A percentile compares a stretch with the other conserved stretches of the same genome.
These are phyloP conservation scores for Sarocladium oryzae DNA, from an alignment of 2,329 filamentous ascomycete species.

Conservation along the genomic window DNA sequence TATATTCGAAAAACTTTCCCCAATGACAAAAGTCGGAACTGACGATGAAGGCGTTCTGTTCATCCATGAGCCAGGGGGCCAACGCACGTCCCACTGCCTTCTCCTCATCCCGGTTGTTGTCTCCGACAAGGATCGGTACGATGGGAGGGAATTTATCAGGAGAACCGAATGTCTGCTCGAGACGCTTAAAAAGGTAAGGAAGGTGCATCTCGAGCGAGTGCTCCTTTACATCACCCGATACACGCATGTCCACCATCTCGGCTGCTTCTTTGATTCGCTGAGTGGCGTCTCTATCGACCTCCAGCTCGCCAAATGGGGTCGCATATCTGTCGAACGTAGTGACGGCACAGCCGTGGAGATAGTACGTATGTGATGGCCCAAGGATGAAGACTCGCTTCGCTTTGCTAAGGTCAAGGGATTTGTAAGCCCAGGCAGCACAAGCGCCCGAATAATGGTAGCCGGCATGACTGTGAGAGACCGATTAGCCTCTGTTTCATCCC, in stretches of 20 bases:
- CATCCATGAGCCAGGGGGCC: constrained; percentile 69
- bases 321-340: constrained; percentile 64
- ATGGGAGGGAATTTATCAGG: constrained; percentile 61
- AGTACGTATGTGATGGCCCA: constrained; percentile 85
- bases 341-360: constrained; percentile 70
- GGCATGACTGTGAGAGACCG: constrained; percentile 62
- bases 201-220: constrained; percentile 97
- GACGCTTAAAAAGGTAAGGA: constrained; percentile 82
- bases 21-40: constrained; percentile 98
- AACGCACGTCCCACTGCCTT: constrained; percentile 62
- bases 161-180: constrained; percentile 43
- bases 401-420: constrained; percentile 71
- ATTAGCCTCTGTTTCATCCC: too few species aligned
- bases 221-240: constrained; percentile 66
- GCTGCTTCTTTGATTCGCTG: constrained; percentile 36
- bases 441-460: constrained; percentile 89
- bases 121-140: constrained; percentile 81
- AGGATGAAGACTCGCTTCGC: constrained; percentile 87
- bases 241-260: constrained; percentile 49
- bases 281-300: constrained; percentile 54
- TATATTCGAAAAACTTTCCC: constrained; percentile 77
- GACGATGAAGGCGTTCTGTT: constrained; percentile 74
- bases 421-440: constrained; percentile 93
- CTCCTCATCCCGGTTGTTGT: constrained; percentile 59
- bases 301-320: constrained; percentile 68